A percentile compares a stretch with the other conserved stretches of the same genome.
These are phyloP conservation scores for Solanum hybrid DNA, from an alignment of 305 asterid species.

Conservation along the genomic window DNA sequence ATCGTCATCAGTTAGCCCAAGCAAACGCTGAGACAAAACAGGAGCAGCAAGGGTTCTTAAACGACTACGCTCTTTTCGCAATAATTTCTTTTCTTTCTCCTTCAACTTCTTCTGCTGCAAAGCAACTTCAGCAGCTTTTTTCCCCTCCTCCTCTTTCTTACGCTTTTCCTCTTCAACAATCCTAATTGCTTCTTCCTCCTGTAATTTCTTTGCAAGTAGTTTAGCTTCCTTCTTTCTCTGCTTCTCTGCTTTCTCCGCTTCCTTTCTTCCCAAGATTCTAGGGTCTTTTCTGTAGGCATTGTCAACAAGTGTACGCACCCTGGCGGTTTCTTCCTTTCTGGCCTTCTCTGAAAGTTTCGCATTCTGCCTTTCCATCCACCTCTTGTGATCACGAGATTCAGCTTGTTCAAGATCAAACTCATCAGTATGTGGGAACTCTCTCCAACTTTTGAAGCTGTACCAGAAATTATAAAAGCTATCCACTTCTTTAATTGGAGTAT, in stretches of 20 bases:
- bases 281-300: conserved; percentile 90
- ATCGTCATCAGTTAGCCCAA: conserved; percentile 45
- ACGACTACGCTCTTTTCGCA: conserved; percentile 79
- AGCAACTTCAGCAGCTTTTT: conserved; percentile 82
- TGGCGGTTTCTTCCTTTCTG: conserved; percentile 73
- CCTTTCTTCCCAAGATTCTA: conserved; percentile 73
- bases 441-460: conserved; percentile 93
- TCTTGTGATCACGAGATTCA: conserved; percentile 86
- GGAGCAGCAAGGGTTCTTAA: conserved; percentile 57
- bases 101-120: conserved; percentile 55
- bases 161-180: conserved; percentile 65
- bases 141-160: conserved; percentile 70
- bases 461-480: conserved; percentile 77
- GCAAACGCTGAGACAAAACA: conserved; percentile 42
- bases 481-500: conserved; percentile 51
- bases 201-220: conserved; percentile 68
- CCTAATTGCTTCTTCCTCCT: conserved; percentile 85
- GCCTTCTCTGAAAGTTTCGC: conserved; percentile 90
- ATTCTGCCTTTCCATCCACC: conserved; percentile 99
- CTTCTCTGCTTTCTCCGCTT: conserved; percentile 76
- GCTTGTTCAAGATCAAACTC: conserved; percentile 94
- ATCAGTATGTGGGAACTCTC: conserved; percentile 95
- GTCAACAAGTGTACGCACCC: conserved; percentile 83
- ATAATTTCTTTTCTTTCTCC: conserved; percentile 81
- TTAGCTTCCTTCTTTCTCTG: conserved; percentile 89